Base-by-base conservation (phyloP, 23 red algal species). In the Gracilariopsis chorda region DNA sequence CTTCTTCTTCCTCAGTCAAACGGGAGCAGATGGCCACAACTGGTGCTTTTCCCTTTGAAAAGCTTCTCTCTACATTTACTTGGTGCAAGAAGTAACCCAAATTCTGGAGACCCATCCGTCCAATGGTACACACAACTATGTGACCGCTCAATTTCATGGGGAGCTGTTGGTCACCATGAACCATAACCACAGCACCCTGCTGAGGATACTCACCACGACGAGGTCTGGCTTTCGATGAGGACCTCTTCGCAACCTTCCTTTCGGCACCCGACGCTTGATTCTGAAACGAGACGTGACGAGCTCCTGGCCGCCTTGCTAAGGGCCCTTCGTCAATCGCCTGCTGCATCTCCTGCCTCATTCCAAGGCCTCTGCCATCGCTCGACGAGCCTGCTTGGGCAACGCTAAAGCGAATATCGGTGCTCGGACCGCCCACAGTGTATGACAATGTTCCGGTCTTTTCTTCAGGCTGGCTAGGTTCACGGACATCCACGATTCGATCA, bases 91-190 rank as follows among this genome's bases (percentile, higher is more conserved):
- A 94, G 28, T 55, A 67, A 27, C 73, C 69, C 42, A 94, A 27
- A 74, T 94, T 94, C 42, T 73, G 65, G 41, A 94, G 47, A 27
- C 63, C 80, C 69, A 94, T 79, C 21, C 51, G 53, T 16, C 91
- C 91, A 44, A 94, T 85, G 29, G 78, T 48, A 70, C 92, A 94
- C 7, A 94, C 84, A 29, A 94, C 77, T 58, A 94, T 84, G 48
- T 94, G 92, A n/a, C 81, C 80, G 9, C 49, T 82, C 20, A 94
- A 61, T 17, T 37, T 51, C 70, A 94, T 69, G 0, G 92, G 92
- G 29, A 94, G 83, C 76, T 86, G 48, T 45, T 78, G 64, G 42
- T 86, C 81, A 35, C 81, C 81, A 39, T 63, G 83, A 51, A 86
- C 79, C 67, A 73, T 73, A 9, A 73, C 32, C 7, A 73, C 37